Evolutionary conservation across 305 asterid genomes (phyloP), one percentile per base, ranked within the genome.

Genomic region (Fraxinus angustifolia): DNA sequence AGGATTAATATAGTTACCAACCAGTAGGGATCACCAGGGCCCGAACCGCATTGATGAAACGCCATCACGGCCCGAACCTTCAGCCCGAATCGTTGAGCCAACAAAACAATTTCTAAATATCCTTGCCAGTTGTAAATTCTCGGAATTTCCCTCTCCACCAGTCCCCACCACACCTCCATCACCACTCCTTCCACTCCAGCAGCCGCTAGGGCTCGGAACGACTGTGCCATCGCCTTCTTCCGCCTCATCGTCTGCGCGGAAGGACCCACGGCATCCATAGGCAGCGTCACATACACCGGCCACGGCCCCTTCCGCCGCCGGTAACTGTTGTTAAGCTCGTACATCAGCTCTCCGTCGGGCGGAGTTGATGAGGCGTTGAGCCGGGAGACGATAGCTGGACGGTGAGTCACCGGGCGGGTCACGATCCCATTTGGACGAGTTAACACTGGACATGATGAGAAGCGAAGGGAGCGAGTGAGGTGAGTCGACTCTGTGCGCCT

Each of bases 81-180:
- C 86, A 94, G 79, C 56, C 97, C 93, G 11, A 79, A 87, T 0
- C 88, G 87, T 80, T 79, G 84, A 2, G 97, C 98, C 92, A 92
- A 80, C 33, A 79, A 70, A 19, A 90, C 89, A 77, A 94, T 89
- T 73, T 94, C 97, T 88, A 91, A 83, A 90, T 91, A 94, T 8
- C 93, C 97, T 30, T 68, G 84, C 97, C 97, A 94, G 78, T 85
- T 80, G 81, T 92, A 94, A 56, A 76, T 83, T 26, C 85, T 71
- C n/a, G 97, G 97, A 11, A 45, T 76, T 2, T 90, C 93, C 81
- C 87, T 84, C 92, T 94, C 98, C 84, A 94, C 98, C 83, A 91
- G 42, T 60, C 96, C 98, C 98, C 97, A 94, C 98, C 98, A 94
- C 65, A 91, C 97, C 83, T 94, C 97, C 95, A 94, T 90, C 85